A percentile compares a stretch with the other conserved stretches of the same genome.
These are phyloP conservation scores for Agrostemma githago DNA, from an alignment of 148 eudicot genomes.

Conservation along the genomic window DNA sequence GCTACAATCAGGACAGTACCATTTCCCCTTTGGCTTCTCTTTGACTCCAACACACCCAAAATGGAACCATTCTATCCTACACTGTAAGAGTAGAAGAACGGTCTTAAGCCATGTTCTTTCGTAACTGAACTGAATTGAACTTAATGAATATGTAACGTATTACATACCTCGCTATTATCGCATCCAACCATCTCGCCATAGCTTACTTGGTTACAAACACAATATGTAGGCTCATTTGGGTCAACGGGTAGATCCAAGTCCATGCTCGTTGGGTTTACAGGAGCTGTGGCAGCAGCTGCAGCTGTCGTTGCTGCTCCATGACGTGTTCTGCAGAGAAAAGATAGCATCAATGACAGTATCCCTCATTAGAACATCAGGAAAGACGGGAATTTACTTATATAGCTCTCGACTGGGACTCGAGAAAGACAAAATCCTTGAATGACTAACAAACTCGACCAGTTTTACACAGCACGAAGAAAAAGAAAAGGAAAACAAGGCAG, in stretches of 20 bases:
- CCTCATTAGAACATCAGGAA: not conserved
- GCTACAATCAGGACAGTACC: conserved; percentile 79
- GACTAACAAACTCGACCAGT: not conserved
- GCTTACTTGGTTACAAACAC: conserved; percentile 98
- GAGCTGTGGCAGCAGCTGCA: conserved; percentile 35
- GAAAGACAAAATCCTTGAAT: not conserved
- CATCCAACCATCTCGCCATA: conserved; percentile 98
- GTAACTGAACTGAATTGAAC: not conserved
- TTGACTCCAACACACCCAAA: conserved; percentile 48
- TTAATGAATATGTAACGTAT: conserved; percentile 24
- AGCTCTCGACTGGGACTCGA: not conserved
- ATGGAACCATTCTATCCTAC: conserved; percentile 51
- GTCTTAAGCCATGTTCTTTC: not conserved
- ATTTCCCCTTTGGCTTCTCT: conserved; percentile 78
- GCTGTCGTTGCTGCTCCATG: conserved; percentile 49
- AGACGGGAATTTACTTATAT: not conserved
- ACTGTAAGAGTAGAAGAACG: conserved; percentile 29
- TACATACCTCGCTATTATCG: conserved; percentile 78
- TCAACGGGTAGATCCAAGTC: conserved; percentile 95
- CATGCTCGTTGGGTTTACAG: conserved; percentile 69
- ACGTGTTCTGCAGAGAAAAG: conserved; percentile 55
- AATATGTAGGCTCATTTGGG: conserved; percentile 98
- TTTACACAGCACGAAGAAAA: not conserved
- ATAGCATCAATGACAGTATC: not conserved
- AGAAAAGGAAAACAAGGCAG: not conserved